A percentile compares a stretch with the other conserved stretches of the same genome.
These are phyloP conservation scores for Lignosus rhinocerotis DNA, from an alignment of 1,284 basidiomycete genomes.

Conservation along the genomic window DNA sequence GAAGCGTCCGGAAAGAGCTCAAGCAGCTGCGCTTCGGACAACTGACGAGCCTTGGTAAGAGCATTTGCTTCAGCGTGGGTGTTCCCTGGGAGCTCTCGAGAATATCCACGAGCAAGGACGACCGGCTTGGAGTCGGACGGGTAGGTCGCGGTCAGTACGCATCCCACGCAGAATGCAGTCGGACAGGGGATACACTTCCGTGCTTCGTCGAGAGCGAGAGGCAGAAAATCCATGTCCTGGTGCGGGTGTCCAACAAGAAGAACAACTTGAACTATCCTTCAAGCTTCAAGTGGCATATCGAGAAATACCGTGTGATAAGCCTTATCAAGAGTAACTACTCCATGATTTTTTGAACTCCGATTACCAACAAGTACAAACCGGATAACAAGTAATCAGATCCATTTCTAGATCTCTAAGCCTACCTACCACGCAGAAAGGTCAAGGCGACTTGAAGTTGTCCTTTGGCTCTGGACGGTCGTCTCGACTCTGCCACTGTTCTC, in stretches of 20 bases:
- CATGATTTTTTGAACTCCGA: no score
- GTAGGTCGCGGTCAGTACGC: conserved; percentile 65
- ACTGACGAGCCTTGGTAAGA: conserved; percentile 66
- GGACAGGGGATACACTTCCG: conserved; percentile 69
- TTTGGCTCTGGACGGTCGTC: conserved; percentile 14
- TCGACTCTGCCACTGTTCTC: conserved; percentile 23
- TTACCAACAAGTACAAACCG: no score
- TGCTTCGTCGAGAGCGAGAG: conserved; percentile 72
- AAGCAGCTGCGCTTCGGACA: conserved; percentile 45
- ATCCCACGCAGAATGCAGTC: conserved; percentile 95
- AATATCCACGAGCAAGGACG: conserved; percentile 83
- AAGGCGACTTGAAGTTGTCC: conserved; percentile 12
- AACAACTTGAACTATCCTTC: no score
- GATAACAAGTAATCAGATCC: not conserved
- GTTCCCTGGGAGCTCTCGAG: conserved; percentile 91
- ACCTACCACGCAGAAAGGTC: conserved; percentile 2
- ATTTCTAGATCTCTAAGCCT: conserved; percentile 17
- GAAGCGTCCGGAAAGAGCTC: conserved; percentile 43
- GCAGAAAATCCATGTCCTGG: conserved; percentile 46
- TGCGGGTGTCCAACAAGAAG: not conserved
- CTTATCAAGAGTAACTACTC: not conserved
- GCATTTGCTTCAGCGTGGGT: conserved; percentile 99
- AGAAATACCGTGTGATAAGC: no score
- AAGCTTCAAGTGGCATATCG: no score
- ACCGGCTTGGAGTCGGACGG: conserved; percentile 42